Base-by-base conservation (phyloP, 2,329 filamentous ascomycete species). In the Fusarium solani-melongenae region DNA sequence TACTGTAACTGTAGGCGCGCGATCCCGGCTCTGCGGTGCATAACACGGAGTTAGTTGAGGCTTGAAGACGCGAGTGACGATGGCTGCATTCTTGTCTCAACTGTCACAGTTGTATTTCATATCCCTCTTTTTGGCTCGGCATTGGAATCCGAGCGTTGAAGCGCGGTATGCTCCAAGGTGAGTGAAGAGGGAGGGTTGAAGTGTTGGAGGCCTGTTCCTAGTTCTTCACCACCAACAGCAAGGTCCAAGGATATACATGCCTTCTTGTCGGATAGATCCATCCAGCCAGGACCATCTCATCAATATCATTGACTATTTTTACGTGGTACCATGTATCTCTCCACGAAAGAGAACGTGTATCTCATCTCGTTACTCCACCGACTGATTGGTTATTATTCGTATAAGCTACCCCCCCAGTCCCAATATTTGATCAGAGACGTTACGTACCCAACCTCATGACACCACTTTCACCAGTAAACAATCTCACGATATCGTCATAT, bases 401-500 rank as follows among this genome's bases (percentile, higher is more conserved):
- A 55, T 33, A 34, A 55, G 9, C 29, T n/a, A 31, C 27, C n/a
- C 31, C 17, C 27, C 27, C 12, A 57, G 41, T 44, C 12, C 46
- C 24, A 51, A 51, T 29, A 51, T 51, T 51, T 29, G 22, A 49
- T 49, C 44, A 1, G 15, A 27, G 24, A 44, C 6, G 34, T 29
- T 44, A 31, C 53, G 44, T 15, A 36, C 36, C 62, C 41, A 36
- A 61, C 39, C 31, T 33, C 29, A 65, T 69, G 55, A 49, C 67
- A 70, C 67, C 67, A 70, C 55, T 68, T 64, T 44, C n/a, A 36
- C 41, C 29, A 64, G 36, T 33, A 51, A 20, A 51, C 41, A 49
- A 61, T 41, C 62, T 44, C 29, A 41, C 66, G 34, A 68, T 69
- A 62, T 46, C 66, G 61, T 66, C 64, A 57, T 63, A 70, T 64